phyloP scores from a whole-genome alignment of 129 eudicot species.

The Arctium lappa region DNA sequence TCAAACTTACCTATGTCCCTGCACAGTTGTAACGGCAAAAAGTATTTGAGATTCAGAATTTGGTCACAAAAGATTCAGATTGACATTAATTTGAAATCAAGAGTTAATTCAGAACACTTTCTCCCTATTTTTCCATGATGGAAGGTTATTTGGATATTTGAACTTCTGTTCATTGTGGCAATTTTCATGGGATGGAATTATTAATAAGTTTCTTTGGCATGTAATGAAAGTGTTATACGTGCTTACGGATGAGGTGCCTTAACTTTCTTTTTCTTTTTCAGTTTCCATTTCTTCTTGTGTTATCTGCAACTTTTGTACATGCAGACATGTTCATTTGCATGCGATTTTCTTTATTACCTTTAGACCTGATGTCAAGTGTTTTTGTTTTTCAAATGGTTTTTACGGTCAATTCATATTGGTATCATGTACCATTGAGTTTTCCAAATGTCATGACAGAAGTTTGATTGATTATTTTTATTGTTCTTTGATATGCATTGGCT shows the following conservation, averaged over 20 bases:
- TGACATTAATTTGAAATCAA: neutral
- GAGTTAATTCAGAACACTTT: neutral
- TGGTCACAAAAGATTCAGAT: neutral
- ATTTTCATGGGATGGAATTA: neutral
- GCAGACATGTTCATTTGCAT: slow-evolving; percentile 1
- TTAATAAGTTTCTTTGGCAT: no score
- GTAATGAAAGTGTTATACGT: neutral
- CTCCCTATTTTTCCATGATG: neutral
- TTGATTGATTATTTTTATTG: neutral
- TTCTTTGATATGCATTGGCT: neutral
- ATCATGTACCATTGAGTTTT: neutral
- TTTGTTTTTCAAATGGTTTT: neutral
- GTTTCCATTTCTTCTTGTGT: no score
- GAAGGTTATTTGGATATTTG: neutral
- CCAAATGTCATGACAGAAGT: neutral
- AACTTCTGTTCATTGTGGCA: neutral
- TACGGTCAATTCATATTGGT: neutral
- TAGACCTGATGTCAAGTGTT: neutral
- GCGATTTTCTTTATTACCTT: neutral
- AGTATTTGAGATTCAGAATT: neutral
- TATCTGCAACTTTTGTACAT: no score
- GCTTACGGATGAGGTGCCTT: no score
- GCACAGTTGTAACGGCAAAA: neutral
- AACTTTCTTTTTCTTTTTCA: no score
- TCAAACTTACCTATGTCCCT: neutral